Evolutionary conservation across 2,329 filamentous ascomycete genomes (phyloP).

Genomic region (Xylariaceae sp.): DNA sequence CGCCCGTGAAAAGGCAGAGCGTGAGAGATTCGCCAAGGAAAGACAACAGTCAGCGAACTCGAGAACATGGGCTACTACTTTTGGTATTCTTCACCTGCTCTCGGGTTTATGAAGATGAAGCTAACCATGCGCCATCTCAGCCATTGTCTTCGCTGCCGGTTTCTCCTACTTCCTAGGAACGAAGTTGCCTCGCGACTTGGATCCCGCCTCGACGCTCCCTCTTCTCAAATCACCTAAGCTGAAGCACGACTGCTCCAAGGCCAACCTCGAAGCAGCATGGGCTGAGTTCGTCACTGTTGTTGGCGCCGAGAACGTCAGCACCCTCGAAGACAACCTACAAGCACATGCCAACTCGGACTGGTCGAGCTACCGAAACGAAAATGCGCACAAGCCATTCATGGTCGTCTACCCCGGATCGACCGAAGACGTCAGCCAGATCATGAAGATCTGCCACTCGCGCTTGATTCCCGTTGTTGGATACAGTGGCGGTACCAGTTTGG

Average conservation of each 20-base stretch:
- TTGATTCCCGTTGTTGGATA: conserved; percentile 70
- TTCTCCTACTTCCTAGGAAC: conserved; percentile 57
- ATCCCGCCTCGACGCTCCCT: conserved; percentile 54
- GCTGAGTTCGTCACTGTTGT: conserved; percentile 61
- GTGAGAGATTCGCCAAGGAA: conserved; percentile 43
- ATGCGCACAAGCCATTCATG: conserved; percentile 54
- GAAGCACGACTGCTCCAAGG: conserved; percentile 52
- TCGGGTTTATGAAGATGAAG: not conserved
- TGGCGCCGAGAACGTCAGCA: conserved; percentile 61
- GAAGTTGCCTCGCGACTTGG: conserved; percentile 45
- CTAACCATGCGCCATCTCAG: conserved; percentile 31
- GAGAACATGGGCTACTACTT: conserved; percentile 49
- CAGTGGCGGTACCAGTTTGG: conserved; percentile 70
- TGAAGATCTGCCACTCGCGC: conserved; percentile 68
- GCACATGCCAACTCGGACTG: conserved; percentile 57
- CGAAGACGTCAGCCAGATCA: conserved; percentile 66
- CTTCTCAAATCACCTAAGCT: conserved; percentile 47
- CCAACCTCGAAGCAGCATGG: conserved; percentile 65
- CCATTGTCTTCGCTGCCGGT: conserved; percentile 47
- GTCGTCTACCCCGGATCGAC: conserved; percentile 68
- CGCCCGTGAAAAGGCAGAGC: conserved; percentile 49
- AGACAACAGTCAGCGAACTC: conserved; percentile 36
- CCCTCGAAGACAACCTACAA: conserved; percentile 48
- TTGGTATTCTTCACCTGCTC: conserved; percentile 37
- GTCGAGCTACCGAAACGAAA: conserved; percentile 52